Percentiles rank a stretch among this genome's conserved stretches.
These are phyloP conservation scores for Penicillium tannophilum DNA, from an alignment of 495 filamentous ascomycete genomes.

Conservation along the genomic window DNA sequence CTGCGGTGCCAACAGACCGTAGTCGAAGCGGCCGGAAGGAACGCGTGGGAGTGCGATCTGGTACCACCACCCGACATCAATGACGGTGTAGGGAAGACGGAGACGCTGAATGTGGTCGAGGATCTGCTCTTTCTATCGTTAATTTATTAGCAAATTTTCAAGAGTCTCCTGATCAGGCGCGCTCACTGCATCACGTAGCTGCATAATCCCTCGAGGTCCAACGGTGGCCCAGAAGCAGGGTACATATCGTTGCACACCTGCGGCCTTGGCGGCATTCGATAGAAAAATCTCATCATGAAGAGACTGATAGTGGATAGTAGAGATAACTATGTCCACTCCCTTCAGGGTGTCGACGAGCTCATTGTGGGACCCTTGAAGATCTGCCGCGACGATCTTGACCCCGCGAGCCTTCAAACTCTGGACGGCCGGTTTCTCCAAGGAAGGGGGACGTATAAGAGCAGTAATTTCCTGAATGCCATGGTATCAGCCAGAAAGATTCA, in stretches of 20 bases:
- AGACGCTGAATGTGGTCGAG: neutral
- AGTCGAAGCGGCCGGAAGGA: constrained; percentile 1
- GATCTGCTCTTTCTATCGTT: neutral
- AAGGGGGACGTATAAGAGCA: neutral
- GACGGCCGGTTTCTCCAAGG: neutral
- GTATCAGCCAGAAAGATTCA: neutral
- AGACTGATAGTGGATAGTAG: neutral
- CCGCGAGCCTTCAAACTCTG: constrained; percentile 1
- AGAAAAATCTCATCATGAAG: neutral
- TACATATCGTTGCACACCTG: constrained; percentile 1
- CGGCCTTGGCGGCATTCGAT: constrained; percentile 1
- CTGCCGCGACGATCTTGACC: constrained; percentile 1
- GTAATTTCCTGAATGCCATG: neutral
- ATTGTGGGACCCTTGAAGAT: neutral
- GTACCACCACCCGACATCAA: constrained; percentile 1
- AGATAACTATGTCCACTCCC: neutral
- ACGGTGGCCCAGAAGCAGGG: constrained; percentile 1
- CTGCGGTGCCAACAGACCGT: constrained; percentile 1
- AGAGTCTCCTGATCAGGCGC: neutral
- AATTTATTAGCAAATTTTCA: neutral
- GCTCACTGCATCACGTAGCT: constrained; percentile 1
- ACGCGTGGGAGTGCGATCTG: neutral
- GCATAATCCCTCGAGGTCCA: neutral
- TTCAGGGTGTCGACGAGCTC: neutral
- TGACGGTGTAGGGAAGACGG: neutral